A percentile compares a stretch with the other conserved stretches of the same genome.
Conservation (phyloP, 495 filamentous ascomycete species). For the Paragyromitra xinjiangensis region DNA sequence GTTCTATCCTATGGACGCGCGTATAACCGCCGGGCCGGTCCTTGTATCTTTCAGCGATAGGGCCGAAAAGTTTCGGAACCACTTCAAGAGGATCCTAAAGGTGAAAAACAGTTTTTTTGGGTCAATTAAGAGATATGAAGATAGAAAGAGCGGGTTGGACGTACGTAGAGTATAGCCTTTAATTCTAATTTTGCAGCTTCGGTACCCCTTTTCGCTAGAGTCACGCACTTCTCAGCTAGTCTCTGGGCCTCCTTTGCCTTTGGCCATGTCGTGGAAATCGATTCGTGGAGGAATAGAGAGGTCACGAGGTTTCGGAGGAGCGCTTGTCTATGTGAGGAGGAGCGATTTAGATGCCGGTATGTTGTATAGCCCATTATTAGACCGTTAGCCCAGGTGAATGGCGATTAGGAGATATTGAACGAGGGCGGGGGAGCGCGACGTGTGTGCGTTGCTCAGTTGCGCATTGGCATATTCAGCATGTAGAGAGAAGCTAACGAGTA, state of each 20-base stretch:
- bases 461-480: not conserved
- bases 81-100: constrained; percentile 69
- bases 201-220: constrained; percentile 88
- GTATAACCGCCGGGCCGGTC: constrained; percentile 92
- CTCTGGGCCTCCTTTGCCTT: constrained; percentile 97
- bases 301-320: constrained; percentile 96
- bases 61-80: constrained; percentile 87
- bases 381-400: not conserved
- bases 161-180: constrained; percentile 81
- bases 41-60: constrained; percentile 79
- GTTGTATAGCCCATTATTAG: constrained; percentile 77
- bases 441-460: not conserved
- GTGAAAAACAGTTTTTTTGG: not conserved
- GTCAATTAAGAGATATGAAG: constrained; percentile 1
- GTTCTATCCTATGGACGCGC: constrained; percentile 86
- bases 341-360: constrained; percentile 86
- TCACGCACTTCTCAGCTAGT: constrained; percentile 91
- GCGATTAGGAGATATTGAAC: not conserved
- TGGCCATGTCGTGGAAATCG: constrained; percentile 90
- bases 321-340: constrained; percentile 85
- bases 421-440: not conserved
- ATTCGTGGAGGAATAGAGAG: constrained; percentile 90
- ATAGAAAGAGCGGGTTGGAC: constrained; percentile 54
- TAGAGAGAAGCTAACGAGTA: not conserved
- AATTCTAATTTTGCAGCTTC: constrained; percentile 74